These are phyloP conservation scores for Kodamaea neixiangensis DNA, from an alignment of 805 yeast species.

Conservation along the genomic window DNA sequence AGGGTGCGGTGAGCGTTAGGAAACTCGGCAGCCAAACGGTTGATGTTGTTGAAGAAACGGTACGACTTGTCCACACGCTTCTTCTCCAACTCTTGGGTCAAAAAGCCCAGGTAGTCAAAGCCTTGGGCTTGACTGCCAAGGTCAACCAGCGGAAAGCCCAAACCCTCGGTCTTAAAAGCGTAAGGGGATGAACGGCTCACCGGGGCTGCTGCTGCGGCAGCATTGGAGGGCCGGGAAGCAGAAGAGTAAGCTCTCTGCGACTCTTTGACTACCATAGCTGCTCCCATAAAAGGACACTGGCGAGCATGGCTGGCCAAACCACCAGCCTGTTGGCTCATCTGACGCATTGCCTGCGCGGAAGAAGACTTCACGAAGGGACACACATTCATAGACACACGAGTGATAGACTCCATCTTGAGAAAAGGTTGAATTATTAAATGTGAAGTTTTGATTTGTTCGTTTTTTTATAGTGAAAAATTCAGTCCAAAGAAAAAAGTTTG, in stretches of 20 bases:
- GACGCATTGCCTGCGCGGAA: slow-evolving; percentile 60
- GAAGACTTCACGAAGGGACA: slow-evolving; percentile 82
- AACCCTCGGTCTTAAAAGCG: slow-evolving; percentile 29
- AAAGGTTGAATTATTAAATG: slow-evolving; percentile 8
- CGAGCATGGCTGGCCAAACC: slow-evolving; percentile 59
- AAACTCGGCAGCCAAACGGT: slow-evolving; percentile 90
- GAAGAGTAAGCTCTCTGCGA: slow-evolving; percentile 46
- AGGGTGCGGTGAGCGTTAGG: slow-evolving; percentile 85
- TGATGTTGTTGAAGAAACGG: slow-evolving; percentile 95
- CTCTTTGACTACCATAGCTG: slow-evolving; percentile 57
- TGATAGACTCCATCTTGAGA: slow-evolving; percentile 68
- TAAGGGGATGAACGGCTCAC: slow-evolving; percentile 24
- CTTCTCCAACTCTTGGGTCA: slow-evolving; percentile 63
- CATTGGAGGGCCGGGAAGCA: slow-evolving; percentile 46
- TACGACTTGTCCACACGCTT: slow-evolving; percentile 90
- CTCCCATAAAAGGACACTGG: slow-evolving; percentile 89
- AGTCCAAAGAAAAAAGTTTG: background rate
- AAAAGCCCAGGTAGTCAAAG: slow-evolving; percentile 73
- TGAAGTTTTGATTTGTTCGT: slow-evolving; percentile 9
- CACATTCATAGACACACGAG: slow-evolving; percentile 71
- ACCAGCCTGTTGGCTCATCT: slow-evolving; percentile 46
- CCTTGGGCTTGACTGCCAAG: slow-evolving; percentile 49
- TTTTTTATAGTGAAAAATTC: slow-evolving; percentile 3
- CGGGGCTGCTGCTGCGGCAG: slow-evolving; percentile 42
- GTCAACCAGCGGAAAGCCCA: slow-evolving; percentile 26